Conservation (phyloP, 768 basidiomycete species). For the Trametopsis cervina region DNA sequence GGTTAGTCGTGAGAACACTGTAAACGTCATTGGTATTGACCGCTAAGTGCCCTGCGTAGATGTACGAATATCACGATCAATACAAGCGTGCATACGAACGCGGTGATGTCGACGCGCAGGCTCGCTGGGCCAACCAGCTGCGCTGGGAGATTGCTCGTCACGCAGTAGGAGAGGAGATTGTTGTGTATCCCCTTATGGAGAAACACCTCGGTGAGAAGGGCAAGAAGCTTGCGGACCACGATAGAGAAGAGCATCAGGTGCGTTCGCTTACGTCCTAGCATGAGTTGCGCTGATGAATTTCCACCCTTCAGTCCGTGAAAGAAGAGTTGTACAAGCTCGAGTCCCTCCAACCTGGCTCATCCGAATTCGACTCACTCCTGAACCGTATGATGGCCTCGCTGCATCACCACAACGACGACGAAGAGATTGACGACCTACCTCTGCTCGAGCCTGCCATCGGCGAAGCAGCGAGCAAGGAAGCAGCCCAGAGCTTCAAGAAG, state of each 20-base stretch:
- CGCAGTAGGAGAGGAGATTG: constrained; percentile 54
- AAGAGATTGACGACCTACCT: constrained; percentile 53
- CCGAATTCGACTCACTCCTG: constrained; percentile 36
- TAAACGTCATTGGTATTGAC: neutral
- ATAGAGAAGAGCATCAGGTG: constrained; percentile 52
- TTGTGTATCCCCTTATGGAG: constrained; percentile 60
- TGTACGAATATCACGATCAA: constrained; percentile 49
- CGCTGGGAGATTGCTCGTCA: constrained; percentile 58
- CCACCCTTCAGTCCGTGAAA: constrained; percentile 26
- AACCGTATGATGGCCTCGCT: constrained; percentile 41
- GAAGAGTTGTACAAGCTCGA: constrained; percentile 41
- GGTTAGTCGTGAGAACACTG: constrained; percentile 20
- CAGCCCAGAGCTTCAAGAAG: constrained; percentile 40
- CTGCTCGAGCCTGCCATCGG: constrained; percentile 43
- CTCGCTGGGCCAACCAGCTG: constrained; percentile 48
- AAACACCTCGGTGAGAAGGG: constrained; percentile 47
- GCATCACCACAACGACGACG: constrained; percentile 47
- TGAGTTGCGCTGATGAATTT: neutral
- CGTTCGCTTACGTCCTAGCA: neutral
- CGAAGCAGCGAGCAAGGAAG: constrained; percentile 33
- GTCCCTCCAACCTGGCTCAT: constrained; percentile 32
- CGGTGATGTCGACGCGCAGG: constrained; percentile 39
- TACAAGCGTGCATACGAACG: constrained; percentile 31
- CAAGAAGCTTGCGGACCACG: constrained; percentile 42
- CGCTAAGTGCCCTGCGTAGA: constrained; percentile 27